Evolutionary conservation across 176 grass and related monocot genomes (phyloP), one percentile per base, ranked within the genome.

Genomic region (Aegilops longissima): DNA sequence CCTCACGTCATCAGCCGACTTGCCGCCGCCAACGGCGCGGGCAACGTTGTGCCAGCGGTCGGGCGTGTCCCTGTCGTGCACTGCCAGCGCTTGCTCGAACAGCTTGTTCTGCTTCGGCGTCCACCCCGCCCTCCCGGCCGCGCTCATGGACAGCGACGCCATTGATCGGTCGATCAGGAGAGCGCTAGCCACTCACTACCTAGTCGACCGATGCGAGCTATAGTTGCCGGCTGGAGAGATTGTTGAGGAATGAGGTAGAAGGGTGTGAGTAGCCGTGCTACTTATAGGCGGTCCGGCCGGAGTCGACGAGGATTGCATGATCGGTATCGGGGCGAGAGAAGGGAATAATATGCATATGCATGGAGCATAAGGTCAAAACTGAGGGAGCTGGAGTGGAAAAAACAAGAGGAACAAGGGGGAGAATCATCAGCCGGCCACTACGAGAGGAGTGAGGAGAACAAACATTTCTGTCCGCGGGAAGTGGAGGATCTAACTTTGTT

Each of bases 1-100:
- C 62, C 76, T 84, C 44, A 92, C 91, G 17, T 95, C 91, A 2
- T 93, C 91, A 13, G 80, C 89, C 8, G 95, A 80, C 87, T 95
- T 98, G 70, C 91, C 91, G 58, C 90, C 90, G 14, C 89, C 95
- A 47, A 98, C 93, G 63, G 91, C 89, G 14, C 86, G 70, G 14
- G 93, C 93, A 59, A 98, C 85, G 87, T 93, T 90, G 73, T 87
- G 87, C 95, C 95, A 98, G 61, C 80, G 88, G 83, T 95, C 91
- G 0, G 91, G 93, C 11, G 89, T 91, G 68, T 91, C 95, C 73
- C 47, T 86, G 70, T 91, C 91, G 89, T 93, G 92, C 72, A 87
- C 83, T 4, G 91, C 93, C 69, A 98, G 87, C 51, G 93, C 95
- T 39, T 93, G 73, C 87, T 98, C 95, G 66, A 98, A 95, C 39